Percentiles rank a stretch among this genome's conserved stretches.
Evolutionary conservation across 305 asterid species (phyloP).

Genomic region (Solanum hybrid): DNA sequence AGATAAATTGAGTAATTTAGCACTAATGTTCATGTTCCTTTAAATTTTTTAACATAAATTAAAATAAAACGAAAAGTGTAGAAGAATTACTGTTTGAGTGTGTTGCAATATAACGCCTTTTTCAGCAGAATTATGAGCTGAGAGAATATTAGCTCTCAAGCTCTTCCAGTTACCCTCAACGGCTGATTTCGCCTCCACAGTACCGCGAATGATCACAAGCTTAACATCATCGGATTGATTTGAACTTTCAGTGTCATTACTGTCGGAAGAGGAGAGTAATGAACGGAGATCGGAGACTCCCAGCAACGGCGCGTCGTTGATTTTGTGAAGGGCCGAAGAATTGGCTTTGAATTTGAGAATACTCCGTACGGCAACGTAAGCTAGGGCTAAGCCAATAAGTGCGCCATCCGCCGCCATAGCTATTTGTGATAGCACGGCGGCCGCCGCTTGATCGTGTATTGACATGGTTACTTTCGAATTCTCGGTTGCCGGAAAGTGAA

Average conservation of each 20-base stretch:
- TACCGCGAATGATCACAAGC: slow-evolving; percentile 62
- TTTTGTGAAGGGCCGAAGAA: slow-evolving; percentile 57
- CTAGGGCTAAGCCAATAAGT: slow-evolving; percentile 54
- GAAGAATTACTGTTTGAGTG: slow-evolving; percentile 27
- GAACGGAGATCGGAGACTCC: slow-evolving; percentile 67
- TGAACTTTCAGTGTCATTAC: not conserved
- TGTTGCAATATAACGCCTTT: slow-evolving; percentile 38
- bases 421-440: slow-evolving; percentile 44
- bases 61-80: not conserved
- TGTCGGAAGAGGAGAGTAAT: slow-evolving; percentile 16
- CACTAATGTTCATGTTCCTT: not conserved
- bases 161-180: slow-evolving; percentile 45
- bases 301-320: slow-evolving; percentile 48
- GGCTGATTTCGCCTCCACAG: slow-evolving; percentile 52
- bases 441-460: slow-evolving; percentile 62
- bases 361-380: slow-evolving; percentile 62
- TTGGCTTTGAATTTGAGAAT: slow-evolving; percentile 37
- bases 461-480: slow-evolving; percentile 36
- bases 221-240: slow-evolving; percentile 25
- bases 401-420: slow-evolving; percentile 74
- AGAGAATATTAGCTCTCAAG: slow-evolving; percentile 26
- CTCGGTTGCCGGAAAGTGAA: not conserved
- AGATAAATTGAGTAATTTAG: not conserved
- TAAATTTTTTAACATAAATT: not conserved
- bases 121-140: slow-evolving; percentile 52